These are phyloP conservation scores for Penicillium manginii DNA, from an alignment of 495 filamentous ascomycete species.

Conservation along the genomic window DNA sequence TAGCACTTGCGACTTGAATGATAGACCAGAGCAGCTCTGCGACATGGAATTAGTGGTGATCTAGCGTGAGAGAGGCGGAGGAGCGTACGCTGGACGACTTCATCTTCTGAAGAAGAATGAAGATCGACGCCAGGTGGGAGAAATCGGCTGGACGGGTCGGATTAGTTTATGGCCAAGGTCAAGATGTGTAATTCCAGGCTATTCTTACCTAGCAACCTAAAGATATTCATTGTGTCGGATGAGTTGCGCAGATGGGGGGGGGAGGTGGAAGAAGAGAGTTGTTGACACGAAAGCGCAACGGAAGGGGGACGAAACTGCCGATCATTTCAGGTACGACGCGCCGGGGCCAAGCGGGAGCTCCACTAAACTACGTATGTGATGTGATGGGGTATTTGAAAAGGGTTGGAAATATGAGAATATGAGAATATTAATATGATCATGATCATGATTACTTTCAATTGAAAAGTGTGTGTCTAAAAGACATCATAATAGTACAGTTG, in stretches of 20 bases:
- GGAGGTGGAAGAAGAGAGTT: slow-evolving; percentile 15
- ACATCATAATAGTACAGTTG: no score
- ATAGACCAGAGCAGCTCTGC: slow-evolving; percentile 95
- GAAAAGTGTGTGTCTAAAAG: no score
- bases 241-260: background rate
- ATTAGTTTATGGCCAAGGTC: slow-evolving; percentile 13
- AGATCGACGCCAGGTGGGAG: slow-evolving; percentile 90
- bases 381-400: no score
- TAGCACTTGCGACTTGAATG: slow-evolving; percentile 94
- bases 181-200: background rate
- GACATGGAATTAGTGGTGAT: slow-evolving; percentile 8
- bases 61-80: background rate
- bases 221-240: slow-evolving; percentile 75
- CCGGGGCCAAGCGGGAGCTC: slow-evolving; percentile 12
- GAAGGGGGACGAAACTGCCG: slow-evolving; percentile 28
- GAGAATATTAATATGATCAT: no score
- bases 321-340: slow-evolving; percentile 17
- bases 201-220: slow-evolving; percentile 76
- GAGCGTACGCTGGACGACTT: slow-evolving; percentile 75
- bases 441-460: no score
- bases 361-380: no score
- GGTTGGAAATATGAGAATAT: no score
- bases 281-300: slow-evolving; percentile 35
- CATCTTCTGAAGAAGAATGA: slow-evolving; percentile 97
- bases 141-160: slow-evolving; percentile 77